Base-by-base conservation (phyloP, 441 rosid species). In the Adansonia rubrostipa region DNA sequence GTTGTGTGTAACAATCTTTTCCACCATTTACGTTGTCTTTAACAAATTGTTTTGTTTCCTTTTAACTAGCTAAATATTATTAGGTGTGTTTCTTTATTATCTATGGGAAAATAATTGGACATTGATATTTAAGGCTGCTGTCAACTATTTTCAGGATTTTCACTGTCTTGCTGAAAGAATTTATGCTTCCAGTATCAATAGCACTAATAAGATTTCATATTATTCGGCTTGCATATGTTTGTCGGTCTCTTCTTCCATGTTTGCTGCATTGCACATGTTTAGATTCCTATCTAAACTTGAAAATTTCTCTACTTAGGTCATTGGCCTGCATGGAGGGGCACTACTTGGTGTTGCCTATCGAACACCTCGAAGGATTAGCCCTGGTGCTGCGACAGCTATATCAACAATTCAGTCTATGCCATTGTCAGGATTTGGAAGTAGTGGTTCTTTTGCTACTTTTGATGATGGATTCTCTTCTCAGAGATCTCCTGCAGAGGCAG, bases 351-450 rank as follows among this genome's bases (percentile, higher is more conserved):
- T 96, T 84, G 95, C 97, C 75, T 94, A 93, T 84, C 91, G 98
- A 75, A 92, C 96, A 58, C 92, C 99, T 40, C 88, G 95, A 70
- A 90, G 96, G 82, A 82, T 93, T 80, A 92, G 96, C 82, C 94
- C 98, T 82, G 84, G 83, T 85, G 85, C 99, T 65, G 99, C 98
- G 44, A 91, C 97, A 65, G 97, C 98, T 79, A 94, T 93, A 85
- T 94, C 99, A 78, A 88, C 96, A 75, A 89, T 96, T 85, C 98
- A 96, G 80, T 92, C 99, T 13, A 96, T 94, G 98, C 99, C 99
- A 5, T 84, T 96, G 83, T 96, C 98, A 15, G 99, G 99, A 81
- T 93, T 92, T 83, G 99, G 96, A 84, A 90, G 87, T 69, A 86
- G 91, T 82, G 89, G 91, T 63, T 92, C 99, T 51, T 93, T 96